These are phyloP conservation scores for Melanomma pulvis-pyrius DNA, from an alignment of 495 filamentous ascomycete genomes.

Conservation along the genomic window DNA sequence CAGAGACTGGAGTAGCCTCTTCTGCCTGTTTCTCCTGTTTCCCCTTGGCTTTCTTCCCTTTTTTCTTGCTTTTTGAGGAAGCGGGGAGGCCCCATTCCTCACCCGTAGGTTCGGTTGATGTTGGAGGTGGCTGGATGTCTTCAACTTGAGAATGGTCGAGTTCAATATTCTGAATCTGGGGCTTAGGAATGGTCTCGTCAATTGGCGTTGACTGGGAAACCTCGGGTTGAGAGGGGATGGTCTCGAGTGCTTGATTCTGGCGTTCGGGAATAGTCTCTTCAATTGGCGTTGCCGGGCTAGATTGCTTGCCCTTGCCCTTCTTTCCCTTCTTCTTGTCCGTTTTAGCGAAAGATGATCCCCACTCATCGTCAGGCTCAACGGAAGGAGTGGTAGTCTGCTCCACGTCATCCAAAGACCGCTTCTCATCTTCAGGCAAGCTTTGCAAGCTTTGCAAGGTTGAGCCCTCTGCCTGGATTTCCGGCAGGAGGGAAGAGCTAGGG, in stretches of 20 bases:
- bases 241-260: neutral
- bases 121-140: neutral
- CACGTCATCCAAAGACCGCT: neutral
- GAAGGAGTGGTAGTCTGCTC: neutral
- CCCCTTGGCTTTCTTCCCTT: slow-evolving; percentile 27
- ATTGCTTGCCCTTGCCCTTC: slow-evolving; percentile 27
- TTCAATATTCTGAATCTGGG: neutral
- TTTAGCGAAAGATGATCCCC: slow-evolving; percentile 5
- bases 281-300: slow-evolving; percentile 12
- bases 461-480: neutral
- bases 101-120: neutral
- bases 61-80: slow-evolving; percentile 27
- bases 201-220: neutral
- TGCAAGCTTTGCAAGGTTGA: neutral
- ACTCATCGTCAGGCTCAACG: slow-evolving; percentile 1
- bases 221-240: neutral
- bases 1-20: slow-evolving; percentile 6
- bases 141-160: neutral
- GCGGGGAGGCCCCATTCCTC: slow-evolving; percentile 16
- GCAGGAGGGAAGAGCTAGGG: neutral
- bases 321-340: slow-evolving; percentile 26
- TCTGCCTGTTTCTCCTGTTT: slow-evolving; percentile 11
- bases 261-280: slow-evolving; percentile 1
- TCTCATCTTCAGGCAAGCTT: neutral
- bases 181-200: neutral